phyloP scores from a whole-genome alignment of 441 rosid genomes.

The Gossypium aridum region DNA sequence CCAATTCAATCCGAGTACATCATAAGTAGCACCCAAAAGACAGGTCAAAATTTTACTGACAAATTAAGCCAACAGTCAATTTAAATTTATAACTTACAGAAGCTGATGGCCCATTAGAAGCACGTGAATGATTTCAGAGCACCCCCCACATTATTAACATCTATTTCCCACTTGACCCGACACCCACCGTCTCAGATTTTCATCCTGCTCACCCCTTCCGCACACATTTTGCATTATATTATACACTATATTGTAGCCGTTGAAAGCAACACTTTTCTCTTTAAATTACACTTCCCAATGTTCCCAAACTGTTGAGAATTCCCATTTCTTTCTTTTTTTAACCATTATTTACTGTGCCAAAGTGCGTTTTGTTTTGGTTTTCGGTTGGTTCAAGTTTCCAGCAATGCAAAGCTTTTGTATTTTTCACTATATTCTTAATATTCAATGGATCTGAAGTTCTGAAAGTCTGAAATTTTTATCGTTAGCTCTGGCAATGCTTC shows the following conservation, averaged over 20 bases:
- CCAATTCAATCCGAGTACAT: not conserved
- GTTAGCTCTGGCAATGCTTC: constrained; percentile 20
- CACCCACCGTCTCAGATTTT: constrained; percentile 5
- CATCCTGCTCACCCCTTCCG: constrained; percentile 3
- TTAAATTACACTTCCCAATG: constrained; percentile 9
- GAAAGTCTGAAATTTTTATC: not conserved
- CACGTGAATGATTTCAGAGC: constrained; percentile 12
- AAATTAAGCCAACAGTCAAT: not conserved
- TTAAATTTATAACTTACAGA: not conserved
- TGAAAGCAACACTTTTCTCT: not conserved
- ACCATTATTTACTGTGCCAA: not conserved
- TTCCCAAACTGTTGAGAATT: not conserved
- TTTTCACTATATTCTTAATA: constrained; percentile 20
- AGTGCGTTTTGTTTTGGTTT: not conserved
- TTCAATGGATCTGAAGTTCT: constrained; percentile 36
- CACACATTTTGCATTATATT: not conserved
- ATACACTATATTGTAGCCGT: constrained; percentile 12
- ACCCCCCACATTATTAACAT: not conserved
- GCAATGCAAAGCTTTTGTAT: not conserved
- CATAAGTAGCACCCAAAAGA: not conserved
- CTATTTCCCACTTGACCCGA: not conserved
- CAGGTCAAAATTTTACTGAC: not conserved
- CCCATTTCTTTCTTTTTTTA: not conserved
- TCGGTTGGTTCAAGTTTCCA: constrained; percentile 5
- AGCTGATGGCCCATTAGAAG: constrained; percentile 1